Percentiles rank a stretch among this genome's conserved stretches.
These are phyloP conservation scores for Pleochaeta shiraiana DNA, from an alignment of 2,329 filamentous ascomycete genomes.

Conservation along the genomic window DNA sequence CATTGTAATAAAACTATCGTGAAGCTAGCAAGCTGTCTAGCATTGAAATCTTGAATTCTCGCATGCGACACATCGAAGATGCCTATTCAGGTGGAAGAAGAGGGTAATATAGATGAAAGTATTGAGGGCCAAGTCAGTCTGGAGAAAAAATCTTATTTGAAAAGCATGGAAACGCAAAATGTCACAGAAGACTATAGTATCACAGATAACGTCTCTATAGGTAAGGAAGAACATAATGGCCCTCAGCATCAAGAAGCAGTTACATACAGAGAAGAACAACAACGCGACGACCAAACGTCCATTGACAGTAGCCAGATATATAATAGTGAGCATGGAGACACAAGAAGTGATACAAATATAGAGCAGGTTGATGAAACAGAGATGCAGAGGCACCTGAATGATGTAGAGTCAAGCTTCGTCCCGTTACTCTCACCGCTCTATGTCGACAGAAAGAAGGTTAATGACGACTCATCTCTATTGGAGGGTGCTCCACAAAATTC, in stretches of 20 bases:
- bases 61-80: no score
- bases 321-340: slow-evolving; percentile 12
- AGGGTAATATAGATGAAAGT: no score
- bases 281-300: slow-evolving; percentile 5
- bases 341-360: slow-evolving; percentile 10
- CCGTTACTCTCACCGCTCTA: slow-evolving; percentile 33
- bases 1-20: no score
- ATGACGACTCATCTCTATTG: slow-evolving; percentile 39
- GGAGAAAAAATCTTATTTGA: no score
- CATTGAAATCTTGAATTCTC: no score
- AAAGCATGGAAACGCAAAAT: background rate
- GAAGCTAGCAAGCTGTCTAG: no score
- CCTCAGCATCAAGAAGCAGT: background rate
- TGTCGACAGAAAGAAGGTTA: slow-evolving; percentile 22
- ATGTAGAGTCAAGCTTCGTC: slow-evolving; percentile 44
- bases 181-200: background rate
- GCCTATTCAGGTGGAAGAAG: no score
- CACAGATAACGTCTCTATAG: background rate
- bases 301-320: slow-evolving; percentile 15
- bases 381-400: slow-evolving; percentile 28
- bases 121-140: no score
- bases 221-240: background rate
- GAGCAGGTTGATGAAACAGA: slow-evolving; percentile 17
- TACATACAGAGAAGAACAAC: background rate
- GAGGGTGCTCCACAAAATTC: slow-evolving; percentile 19